Percentiles rank a stretch among this genome's conserved stretches.
Conservation (phyloP, 768 basidiomycete genomes). For the Asterophora parasitica region DNA sequence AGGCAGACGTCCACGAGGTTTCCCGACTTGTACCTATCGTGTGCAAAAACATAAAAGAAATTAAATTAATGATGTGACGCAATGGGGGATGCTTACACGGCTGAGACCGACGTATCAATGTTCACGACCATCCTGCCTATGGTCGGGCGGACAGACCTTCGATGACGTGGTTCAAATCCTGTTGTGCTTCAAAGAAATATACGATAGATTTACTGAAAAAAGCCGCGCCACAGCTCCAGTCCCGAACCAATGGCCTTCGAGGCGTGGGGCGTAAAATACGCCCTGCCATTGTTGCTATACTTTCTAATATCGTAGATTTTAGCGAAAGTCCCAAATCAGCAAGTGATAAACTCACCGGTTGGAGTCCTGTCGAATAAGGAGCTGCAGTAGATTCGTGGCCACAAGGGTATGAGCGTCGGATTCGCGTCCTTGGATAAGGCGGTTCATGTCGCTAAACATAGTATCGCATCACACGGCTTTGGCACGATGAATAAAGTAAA, state of each 20-base stretch:
- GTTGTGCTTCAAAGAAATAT: not conserved
- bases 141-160: constrained; percentile 39
- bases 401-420: constrained; percentile 23
- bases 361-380: constrained; percentile 42
- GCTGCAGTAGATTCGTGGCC: constrained; percentile 43
- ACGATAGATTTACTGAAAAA: constrained; percentile 39
- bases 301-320: constrained; percentile 21
- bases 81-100: constrained; percentile 32
- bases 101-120: constrained; percentile 42
- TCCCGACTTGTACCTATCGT: constrained; percentile 26
- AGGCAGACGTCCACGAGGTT: constrained; percentile 29
- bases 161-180: not conserved
- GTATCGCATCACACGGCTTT: too few relatives aligned
- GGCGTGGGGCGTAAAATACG: constrained; percentile 37
- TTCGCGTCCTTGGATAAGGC: constrained; percentile 15
- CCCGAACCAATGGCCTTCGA: constrained; percentile 17
- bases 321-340: too few relatives aligned
- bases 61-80: not conserved
- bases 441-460: constrained; percentile 23
- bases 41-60: too few relatives aligned
- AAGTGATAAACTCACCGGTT: constrained; percentile 33
- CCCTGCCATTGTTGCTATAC: constrained; percentile 40
- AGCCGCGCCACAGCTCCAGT: constrained; percentile 44
- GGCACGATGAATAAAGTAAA: too few relatives aligned
- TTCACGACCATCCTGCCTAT: constrained; percentile 36